These are phyloP conservation scores for Danielia reshetovae DNA, from an alignment of 805 yeast genomes.

Conservation along the genomic window DNA sequence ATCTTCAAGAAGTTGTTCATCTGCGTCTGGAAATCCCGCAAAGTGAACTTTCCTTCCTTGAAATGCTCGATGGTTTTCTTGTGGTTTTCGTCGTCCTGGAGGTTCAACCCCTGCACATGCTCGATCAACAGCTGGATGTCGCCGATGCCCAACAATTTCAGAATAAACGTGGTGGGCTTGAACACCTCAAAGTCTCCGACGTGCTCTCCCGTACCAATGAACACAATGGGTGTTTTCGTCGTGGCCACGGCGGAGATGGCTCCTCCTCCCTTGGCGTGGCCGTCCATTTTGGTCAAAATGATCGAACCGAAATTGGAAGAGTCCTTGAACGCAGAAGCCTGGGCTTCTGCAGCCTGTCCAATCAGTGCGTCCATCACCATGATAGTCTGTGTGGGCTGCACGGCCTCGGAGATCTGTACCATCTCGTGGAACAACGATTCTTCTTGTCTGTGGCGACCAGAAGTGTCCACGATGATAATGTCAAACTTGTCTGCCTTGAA, in stretches of 20 bases:
- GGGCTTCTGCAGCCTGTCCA: conserved; percentile 97
- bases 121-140: conserved; percentile 93
- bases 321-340: conserved; percentile 91
- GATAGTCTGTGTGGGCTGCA: conserved; percentile 91
- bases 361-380: conserved; percentile 97
- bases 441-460: conserved; percentile 97
- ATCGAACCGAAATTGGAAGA: conserved; percentile 92
- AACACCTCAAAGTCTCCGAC: conserved; percentile 88
- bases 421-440: conserved; percentile 86
- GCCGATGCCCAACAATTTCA: conserved; percentile 93
- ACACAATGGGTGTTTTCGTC: conserved; percentile 89
- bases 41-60: conserved; percentile 91
- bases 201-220: conserved; percentile 98
- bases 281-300: conserved; percentile 93
- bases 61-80: conserved; percentile 88
- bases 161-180: conserved; percentile 82
- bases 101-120: conserved; percentile 81
- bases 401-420: conserved; percentile 87
- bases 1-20: conserved; percentile 92
- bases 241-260: conserved; percentile 99
- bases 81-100: conserved; percentile 63
- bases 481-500: conserved; percentile 91
- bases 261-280: conserved; percentile 99
- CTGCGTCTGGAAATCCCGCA: conserved; percentile 88
- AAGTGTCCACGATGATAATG: conserved; percentile 91